phyloP scores from a whole-genome alignment of 805 yeast species.

The Hyphopichia homilentoma region DNA sequence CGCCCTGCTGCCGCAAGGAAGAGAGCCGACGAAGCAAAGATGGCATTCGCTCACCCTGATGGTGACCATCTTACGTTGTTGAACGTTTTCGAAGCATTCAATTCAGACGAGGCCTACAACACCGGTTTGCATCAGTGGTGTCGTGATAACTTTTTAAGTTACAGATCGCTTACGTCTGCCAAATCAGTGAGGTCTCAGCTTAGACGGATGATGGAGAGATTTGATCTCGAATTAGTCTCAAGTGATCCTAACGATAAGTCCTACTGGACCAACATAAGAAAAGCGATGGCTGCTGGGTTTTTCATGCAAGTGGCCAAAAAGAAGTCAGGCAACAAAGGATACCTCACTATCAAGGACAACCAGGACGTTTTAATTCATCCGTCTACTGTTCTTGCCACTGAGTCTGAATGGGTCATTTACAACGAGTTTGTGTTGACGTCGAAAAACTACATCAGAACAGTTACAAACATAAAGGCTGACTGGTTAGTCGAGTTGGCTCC shows the following conservation, averaged over 20 bases:
- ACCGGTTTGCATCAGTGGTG: constrained; percentile 81
- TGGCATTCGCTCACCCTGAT: constrained; percentile 83
- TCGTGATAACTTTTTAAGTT: constrained; percentile 80
- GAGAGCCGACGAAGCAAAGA: constrained; percentile 88
- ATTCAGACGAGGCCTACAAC: constrained; percentile 66
- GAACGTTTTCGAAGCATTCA: constrained; percentile 83
- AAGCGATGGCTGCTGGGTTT: constrained; percentile 87
- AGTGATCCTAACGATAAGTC: constrained; percentile 56
- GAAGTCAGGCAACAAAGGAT: constrained; percentile 75
- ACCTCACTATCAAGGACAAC: constrained; percentile 88
- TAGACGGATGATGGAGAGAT: constrained; percentile 74
- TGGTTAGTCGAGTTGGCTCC: constrained; percentile 87
- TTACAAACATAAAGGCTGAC: constrained; percentile 85
- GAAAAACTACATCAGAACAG: constrained; percentile 91
- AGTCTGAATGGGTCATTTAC: constrained; percentile 90
- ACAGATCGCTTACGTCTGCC: constrained; percentile 82
- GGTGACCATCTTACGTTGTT: constrained; percentile 93
- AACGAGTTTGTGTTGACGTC: constrained; percentile 94
- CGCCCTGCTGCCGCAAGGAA: constrained; percentile 86
- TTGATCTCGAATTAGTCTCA: constrained; percentile 68
- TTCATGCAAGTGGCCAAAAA: constrained; percentile 98
- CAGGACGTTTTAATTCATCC: constrained; percentile 96
- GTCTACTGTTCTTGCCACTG: constrained; percentile 82
- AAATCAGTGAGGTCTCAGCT: constrained; percentile 82
- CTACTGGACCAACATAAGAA: constrained; percentile 76